A percentile compares a stretch with the other conserved stretches of the same genome.
These are phyloP conservation scores for Trypanosoma cruzi DNA, from an alignment of 208 protist species.

Conservation along the genomic window DNA sequence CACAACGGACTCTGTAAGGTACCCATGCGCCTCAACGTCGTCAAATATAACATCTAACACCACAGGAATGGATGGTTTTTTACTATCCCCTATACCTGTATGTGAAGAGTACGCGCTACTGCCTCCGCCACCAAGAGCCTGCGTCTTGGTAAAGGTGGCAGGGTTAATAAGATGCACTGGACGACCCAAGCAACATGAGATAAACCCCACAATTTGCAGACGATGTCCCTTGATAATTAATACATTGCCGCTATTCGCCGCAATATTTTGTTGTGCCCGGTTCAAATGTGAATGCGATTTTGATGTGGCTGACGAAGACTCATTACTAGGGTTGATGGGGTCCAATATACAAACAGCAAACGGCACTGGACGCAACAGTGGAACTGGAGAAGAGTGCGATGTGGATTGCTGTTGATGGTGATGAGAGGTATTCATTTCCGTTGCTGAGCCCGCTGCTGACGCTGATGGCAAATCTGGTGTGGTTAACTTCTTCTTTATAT, in stretches of 20 bases:
- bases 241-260: constrained; percentile 2
- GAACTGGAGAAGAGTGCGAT: constrained; percentile 4
- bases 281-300: not conserved
- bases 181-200: constrained; percentile 29
- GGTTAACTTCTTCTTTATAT: not conserved
- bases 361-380: constrained; percentile 71
- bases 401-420: constrained; percentile 11
- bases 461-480: not conserved
- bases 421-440: constrained; percentile 6
- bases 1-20: constrained; percentile 66
- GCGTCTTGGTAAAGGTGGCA: constrained; percentile 3
- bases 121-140: constrained; percentile 2
- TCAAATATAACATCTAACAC: constrained; percentile 68
- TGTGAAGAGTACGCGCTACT: not conserved
- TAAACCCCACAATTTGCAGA: constrained; percentile 30
- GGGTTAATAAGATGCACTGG: constrained; percentile 18
- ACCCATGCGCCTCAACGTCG: constrained; percentile 50
- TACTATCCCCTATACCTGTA: constrained; percentile 9
- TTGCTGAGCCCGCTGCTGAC: not conserved
- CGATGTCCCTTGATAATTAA: constrained; percentile 25
- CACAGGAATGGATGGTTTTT: constrained; percentile 14
- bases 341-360: constrained; percentile 84
- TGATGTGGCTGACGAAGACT: constrained; percentile 8
- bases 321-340: constrained; percentile 41
- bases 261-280: constrained; percentile 4